Conservation (phyloP, 2,329 filamentous ascomycete genomes). For the Alternaria arborescens region DNA sequence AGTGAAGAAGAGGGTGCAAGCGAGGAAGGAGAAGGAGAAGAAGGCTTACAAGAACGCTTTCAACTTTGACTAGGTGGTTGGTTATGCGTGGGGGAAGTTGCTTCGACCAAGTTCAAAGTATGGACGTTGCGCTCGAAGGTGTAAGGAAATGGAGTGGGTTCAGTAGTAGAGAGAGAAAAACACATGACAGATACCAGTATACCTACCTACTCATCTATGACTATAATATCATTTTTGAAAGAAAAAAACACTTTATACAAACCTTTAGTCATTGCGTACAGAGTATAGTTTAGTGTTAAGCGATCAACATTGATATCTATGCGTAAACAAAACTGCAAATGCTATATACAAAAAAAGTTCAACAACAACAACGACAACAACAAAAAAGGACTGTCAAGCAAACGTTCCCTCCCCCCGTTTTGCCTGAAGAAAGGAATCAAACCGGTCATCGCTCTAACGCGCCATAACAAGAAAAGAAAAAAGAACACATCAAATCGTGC, state of each 20-base stretch:
- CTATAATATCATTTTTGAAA: neutral
- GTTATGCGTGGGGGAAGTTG: neutral
- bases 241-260: neutral
- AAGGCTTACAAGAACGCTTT: slow-evolving; percentile 95
- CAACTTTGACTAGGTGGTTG: slow-evolving; percentile 35
- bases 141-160: neutral
- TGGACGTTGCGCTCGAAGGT: neutral
- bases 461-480: neutral
- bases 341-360: neutral
- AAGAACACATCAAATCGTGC: neutral
- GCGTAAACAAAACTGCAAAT: neutral
- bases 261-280: neutral
- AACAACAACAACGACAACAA: neutral
- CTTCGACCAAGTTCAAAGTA: neutral
- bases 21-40: slow-evolving; percentile 85
- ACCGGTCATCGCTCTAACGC: slow-evolving; percentile 8
- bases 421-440: neutral
- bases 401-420: neutral
- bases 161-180: neutral
- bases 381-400: neutral
- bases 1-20: slow-evolving; percentile 80
- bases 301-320: neutral
- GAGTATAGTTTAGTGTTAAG: neutral
- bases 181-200: neutral
- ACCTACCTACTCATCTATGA: neutral